Evolutionary conservation across 1,284 basidiomycete genomes (phyloP), one percentile per base, ranked within the genome.

Genomic region (Ustilago bromivora): DNA sequence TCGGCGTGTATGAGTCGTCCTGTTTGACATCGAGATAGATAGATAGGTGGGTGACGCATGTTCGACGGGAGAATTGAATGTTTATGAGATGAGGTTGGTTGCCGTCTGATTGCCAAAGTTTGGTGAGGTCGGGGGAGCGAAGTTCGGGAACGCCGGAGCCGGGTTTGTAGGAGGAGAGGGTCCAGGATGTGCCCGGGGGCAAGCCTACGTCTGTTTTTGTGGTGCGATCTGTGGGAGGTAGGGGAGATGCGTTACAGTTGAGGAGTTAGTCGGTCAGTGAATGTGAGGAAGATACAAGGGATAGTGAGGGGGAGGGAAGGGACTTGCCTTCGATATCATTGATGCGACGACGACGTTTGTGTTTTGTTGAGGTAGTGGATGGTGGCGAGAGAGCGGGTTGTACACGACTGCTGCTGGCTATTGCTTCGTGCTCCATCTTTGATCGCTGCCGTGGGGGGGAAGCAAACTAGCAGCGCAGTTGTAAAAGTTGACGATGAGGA

Each of bases 51-150:
- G 71, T 93, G 34, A 99, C 91, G 9, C 92, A 91, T 19, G 97
- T 93, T 83, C 95, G 93, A 63, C 92, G 91, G 10, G 94, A 92
- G 85, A 99, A 99, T 83, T 96, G 93, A 62, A 98, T 90, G 6
- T 94, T 96, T 82, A 99, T 94, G 70, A 93, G 92, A 87, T 99
- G 97, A 2, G 97, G 97, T 84, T 98, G 97, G 0, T 94, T 94
- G 0, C 97, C 97, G 85, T 99, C 97, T 85, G 87, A 98, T 95
- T 99, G 97, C 97, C 97, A 99, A 81, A 98, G 96, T 0, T 95
- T 98, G 49, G 93, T 92, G 47, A 94, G 92, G 84, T 98, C 93
- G 28, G 90, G 90, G 81, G 98, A 95, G 15, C 91, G 90, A 57
- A 99, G 88, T 87, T 96, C 95, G 82, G 96, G 94, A 17, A 95